Conservation (phyloP, 2,329 filamentous ascomycete genomes). For the Chaetothyriales sp. region DNA sequence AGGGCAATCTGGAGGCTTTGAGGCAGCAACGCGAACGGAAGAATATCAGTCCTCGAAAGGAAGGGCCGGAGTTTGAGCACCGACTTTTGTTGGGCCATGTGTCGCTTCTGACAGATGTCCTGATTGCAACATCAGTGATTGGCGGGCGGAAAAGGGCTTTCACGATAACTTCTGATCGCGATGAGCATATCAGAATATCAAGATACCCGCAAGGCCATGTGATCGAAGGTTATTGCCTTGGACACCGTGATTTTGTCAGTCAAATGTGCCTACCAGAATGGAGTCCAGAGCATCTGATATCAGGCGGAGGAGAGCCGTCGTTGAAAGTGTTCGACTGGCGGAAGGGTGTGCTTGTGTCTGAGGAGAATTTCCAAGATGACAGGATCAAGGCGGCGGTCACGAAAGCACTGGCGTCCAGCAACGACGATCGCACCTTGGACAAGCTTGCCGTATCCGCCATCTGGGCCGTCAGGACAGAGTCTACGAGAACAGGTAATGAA, state of each 20-base stretch:
- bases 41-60: constrained; percentile 33
- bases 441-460: constrained; percentile 27
- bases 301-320: constrained; percentile 71
- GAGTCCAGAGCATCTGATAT: constrained; percentile 54
- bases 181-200: constrained; percentile 80
- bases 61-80: constrained; percentile 52
- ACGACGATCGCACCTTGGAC: constrained; percentile 12
- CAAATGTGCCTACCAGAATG: constrained; percentile 52
- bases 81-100: constrained; percentile 81
- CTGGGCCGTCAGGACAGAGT: constrained; percentile 12
- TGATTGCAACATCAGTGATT: constrained; percentile 37
- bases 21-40: constrained; percentile 40
- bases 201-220: constrained; percentile 70
- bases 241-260: constrained; percentile 74
- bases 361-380: constrained; percentile 35
- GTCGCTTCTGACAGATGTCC: constrained; percentile 75
- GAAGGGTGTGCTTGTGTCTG: constrained; percentile 40
- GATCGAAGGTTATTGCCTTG: constrained; percentile 80
- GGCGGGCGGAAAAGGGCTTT: constrained; percentile 37
- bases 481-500: neutral
- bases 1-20: constrained; percentile 44
- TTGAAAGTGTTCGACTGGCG: constrained; percentile 76
- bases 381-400: constrained; percentile 2
- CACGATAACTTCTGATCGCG: constrained; percentile 54
- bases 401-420: constrained; percentile 2